These are phyloP conservation scores for Leucoagaricus sp. DNA, from an alignment of 1,284 basidiomycete genomes.

Conservation along the genomic window DNA sequence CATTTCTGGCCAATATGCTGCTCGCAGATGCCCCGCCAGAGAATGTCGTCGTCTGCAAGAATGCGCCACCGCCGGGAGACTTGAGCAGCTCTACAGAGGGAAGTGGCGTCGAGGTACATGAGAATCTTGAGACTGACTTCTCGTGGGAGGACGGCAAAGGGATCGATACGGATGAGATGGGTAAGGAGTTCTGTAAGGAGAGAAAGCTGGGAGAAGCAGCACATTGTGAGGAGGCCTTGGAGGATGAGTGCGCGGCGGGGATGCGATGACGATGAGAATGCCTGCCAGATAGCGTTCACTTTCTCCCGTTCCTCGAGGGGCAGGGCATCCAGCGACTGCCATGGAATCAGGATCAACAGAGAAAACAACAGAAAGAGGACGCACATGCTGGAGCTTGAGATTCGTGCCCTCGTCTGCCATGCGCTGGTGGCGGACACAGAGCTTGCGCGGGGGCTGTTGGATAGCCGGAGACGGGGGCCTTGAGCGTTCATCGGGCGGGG, in stretches of 20 bases:
- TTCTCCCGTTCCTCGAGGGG: slow-evolving; percentile 86
- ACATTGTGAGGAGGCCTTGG: slow-evolving; percentile 98
- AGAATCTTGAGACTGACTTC: slow-evolving; percentile 92
- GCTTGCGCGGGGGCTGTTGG: slow-evolving; percentile 58
- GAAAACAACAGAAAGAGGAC: slow-evolving; percentile 25
- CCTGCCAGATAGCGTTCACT: slow-evolving; percentile 94
- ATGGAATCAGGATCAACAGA: neutral
- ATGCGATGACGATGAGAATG: slow-evolving; percentile 94
- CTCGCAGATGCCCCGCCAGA: slow-evolving; percentile 97
- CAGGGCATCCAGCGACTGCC: slow-evolving; percentile 90
- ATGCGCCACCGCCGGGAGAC: slow-evolving; percentile 86
- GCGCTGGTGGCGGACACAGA: slow-evolving; percentile 91
- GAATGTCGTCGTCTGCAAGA: slow-evolving; percentile 93
- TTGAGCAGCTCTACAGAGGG: slow-evolving; percentile 94
- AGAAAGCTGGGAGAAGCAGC: slow-evolving; percentile 98
- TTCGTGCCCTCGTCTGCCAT: slow-evolving; percentile 98
- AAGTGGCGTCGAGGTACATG: slow-evolving; percentile 92
- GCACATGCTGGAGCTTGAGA: slow-evolving; percentile 89
- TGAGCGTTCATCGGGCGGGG: slow-evolving; percentile 19
- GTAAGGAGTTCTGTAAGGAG: slow-evolving; percentile 91
- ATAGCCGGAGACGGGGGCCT: slow-evolving; percentile 12
- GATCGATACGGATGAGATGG: slow-evolving; percentile 94
- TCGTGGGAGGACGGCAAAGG: slow-evolving; percentile 88
- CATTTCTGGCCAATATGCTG: slow-evolving; percentile 99
- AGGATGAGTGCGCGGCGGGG: slow-evolving; percentile 91